A percentile compares a stretch with the other conserved stretches of the same genome.
Conservation (phyloP, 257 asterid genomes). For the Jasminum sambac region DNA sequence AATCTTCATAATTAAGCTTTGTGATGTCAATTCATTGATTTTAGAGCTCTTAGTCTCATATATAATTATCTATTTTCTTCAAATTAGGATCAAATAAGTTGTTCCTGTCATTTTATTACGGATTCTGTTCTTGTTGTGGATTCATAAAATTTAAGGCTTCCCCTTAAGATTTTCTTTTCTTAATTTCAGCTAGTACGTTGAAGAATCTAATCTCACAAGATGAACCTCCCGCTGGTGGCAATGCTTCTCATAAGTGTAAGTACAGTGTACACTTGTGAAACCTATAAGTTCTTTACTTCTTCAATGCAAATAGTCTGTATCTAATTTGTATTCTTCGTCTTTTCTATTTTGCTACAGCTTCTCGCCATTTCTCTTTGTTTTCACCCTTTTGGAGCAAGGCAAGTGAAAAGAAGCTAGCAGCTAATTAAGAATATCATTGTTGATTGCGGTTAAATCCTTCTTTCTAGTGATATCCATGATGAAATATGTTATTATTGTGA, state of each 20-base stretch:
- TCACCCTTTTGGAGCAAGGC: constrained; percentile 74
- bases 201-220: constrained; percentile 78
- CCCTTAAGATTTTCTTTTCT: neutral
- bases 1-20: neutral
- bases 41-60: neutral
- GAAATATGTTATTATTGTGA: neutral
- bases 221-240: constrained; percentile 53
- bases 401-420: constrained; percentile 60
- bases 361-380: constrained; percentile 80
- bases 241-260: constrained; percentile 71
- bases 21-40: neutral
- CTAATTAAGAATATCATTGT: constrained; percentile 27
- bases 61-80: neutral
- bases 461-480: neutral
- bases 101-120: neutral
- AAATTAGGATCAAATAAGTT: neutral
- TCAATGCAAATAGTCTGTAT: neutral
- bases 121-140: neutral
- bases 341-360: constrained; percentile 49
- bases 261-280: constrained; percentile 1
- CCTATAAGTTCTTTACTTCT: neutral
- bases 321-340: constrained; percentile 15
- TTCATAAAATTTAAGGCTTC: neutral
- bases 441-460: constrained; percentile 18
- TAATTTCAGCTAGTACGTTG: constrained; percentile 63